Evolutionary conservation across 495 filamentous ascomycete genomes (phyloP).

Genomic region (Arthonia radiata): DNA sequence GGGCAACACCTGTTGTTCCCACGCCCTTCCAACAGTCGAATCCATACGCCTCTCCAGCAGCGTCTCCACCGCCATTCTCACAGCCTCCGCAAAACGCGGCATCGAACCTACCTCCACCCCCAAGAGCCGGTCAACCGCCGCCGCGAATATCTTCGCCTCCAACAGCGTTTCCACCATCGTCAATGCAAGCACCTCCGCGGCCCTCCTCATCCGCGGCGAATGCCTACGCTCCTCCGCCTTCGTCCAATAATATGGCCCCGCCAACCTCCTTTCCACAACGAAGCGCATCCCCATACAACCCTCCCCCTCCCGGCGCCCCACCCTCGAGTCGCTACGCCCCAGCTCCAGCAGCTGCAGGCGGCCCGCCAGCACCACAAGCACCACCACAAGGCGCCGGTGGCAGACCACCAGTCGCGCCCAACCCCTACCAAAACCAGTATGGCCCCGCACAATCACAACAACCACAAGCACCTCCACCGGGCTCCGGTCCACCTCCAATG

Average conservation of each 20-base stretch:
- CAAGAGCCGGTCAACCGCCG: constrained; percentile 25
- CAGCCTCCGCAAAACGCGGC: constrained; percentile 18
- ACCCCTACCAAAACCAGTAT: constrained; percentile 5
- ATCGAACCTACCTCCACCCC: constrained; percentile 25
- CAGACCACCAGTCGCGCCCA: constrained; percentile 8
- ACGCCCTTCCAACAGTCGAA: constrained; percentile 48
- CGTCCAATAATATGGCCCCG: constrained; percentile 19
- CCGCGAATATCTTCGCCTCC: constrained; percentile 30
- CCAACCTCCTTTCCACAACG: constrained; percentile 34
- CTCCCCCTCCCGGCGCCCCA: constrained; percentile 47
- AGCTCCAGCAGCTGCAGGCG: constrained; percentile 29
- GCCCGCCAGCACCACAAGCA: background rate
- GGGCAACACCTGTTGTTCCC: constrained; percentile 41
- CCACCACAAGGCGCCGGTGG: constrained; percentile 8
- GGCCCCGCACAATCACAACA: constrained; percentile 10
- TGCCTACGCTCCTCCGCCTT: constrained; percentile 41
- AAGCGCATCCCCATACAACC: constrained; percentile 72
- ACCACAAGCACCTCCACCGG: constrained; percentile 14
- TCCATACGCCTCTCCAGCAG: constrained; percentile 16
- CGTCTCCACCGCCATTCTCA: constrained; percentile 16
- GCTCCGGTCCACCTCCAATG: constrained; percentile 10
- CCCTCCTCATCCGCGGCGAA: constrained; percentile 39
- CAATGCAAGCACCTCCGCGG: constrained; percentile 21
- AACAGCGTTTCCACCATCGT: constrained; percentile 15
- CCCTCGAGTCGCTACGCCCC: constrained; percentile 72